phyloP scores from a whole-genome alignment of 2,329 filamentous ascomycete genomes.

The Parasarocladium wereldwijsianum region DNA sequence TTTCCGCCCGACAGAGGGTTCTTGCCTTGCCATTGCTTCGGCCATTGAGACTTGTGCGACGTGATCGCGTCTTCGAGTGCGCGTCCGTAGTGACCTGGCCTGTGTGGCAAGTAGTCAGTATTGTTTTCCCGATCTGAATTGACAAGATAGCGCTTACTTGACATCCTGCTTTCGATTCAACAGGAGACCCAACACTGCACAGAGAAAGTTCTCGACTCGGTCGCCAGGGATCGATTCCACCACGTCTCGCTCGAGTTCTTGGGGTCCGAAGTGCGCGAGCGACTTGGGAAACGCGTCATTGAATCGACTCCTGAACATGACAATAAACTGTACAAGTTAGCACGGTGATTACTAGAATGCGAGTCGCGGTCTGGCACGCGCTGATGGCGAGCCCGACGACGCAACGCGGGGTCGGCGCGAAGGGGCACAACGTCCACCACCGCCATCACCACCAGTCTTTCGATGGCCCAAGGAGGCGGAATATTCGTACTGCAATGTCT shows the following conservation, averaged over 20 bases:
- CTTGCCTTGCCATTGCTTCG: slow-evolving; percentile 63
- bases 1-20: slow-evolving; percentile 71
- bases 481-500: slow-evolving; percentile 70
- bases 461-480: slow-evolving; percentile 1
- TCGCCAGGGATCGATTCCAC: slow-evolving; percentile 66
- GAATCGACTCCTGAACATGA: slow-evolving; percentile 95
- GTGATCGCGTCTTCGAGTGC: slow-evolving; percentile 88
- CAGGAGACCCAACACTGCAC: slow-evolving; percentile 73
- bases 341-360: slow-evolving; percentile 8
- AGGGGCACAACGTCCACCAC: slow-evolving; percentile 7
- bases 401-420: neutral
- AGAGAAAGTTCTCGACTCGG: slow-evolving; percentile 75
- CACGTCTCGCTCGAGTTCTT: slow-evolving; percentile 84
- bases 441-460: slow-evolving; percentile 7
- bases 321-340: slow-evolving; percentile 60
- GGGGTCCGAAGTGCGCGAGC: slow-evolving; percentile 77
- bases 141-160: slow-evolving; percentile 51
- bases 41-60: slow-evolving; percentile 79
- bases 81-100: slow-evolving; percentile 80
- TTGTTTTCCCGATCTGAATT: too few relatives aligned
- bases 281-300: slow-evolving; percentile 79
- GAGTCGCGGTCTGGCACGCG: slow-evolving; percentile 8
- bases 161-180: slow-evolving; percentile 97
- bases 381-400: slow-evolving; percentile 27
- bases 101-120: slow-evolving; percentile 21